Conservation (phyloP, 768 basidiomycete species). For the Amanita jacksonii region DNA sequence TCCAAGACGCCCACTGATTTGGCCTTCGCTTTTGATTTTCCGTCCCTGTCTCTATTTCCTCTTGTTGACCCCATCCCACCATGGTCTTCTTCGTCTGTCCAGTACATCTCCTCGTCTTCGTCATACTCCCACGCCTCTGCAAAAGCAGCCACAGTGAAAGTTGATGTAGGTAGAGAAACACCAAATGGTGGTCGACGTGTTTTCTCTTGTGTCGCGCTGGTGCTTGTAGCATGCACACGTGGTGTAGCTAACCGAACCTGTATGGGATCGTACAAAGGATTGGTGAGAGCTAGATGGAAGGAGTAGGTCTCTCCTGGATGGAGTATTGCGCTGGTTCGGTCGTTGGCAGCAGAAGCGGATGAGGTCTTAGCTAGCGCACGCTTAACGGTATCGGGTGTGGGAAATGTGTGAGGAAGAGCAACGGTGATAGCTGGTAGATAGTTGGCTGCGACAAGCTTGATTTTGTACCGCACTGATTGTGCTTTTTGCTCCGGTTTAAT, state of each 20-base stretch:
- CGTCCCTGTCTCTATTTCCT: constrained; percentile 36
- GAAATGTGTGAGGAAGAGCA: constrained; percentile 45
- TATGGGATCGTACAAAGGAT: constrained; percentile 94
- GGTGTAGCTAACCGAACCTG: constrained; percentile 82
- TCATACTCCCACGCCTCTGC: constrained; percentile 99
- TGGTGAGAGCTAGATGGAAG: constrained; percentile 86
- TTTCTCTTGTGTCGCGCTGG: constrained; percentile 30
- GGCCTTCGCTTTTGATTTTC: constrained; percentile 39
- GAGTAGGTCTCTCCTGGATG: constrained; percentile 75
- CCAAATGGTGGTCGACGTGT: constrained; percentile 66
- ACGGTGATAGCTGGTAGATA: constrained; percentile 86
- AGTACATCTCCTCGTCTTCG: constrained; percentile 89
- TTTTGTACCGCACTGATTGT: constrained; percentile 89
- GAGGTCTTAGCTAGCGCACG: constrained; percentile 32
- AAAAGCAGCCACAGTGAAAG: constrained; percentile 81
- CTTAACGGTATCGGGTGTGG: constrained; percentile 32
- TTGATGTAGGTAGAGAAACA: constrained; percentile 64
- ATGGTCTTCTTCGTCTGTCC: constrained; percentile 43
- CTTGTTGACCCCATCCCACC: constrained; percentile 32
- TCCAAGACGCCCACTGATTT: constrained; percentile 67
- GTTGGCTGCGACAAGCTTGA: constrained; percentile 92
- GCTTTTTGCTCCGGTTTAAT: constrained; percentile 98
- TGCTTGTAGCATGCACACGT: constrained; percentile 36
- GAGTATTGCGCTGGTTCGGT: constrained; percentile 32
- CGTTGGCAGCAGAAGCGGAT: constrained; percentile 30